Evolutionary conservation across 2,329 filamentous ascomycete species (phyloP), one percentile per base, ranked within the genome.

Genomic region (Xylariomycetidae sp.): DNA sequence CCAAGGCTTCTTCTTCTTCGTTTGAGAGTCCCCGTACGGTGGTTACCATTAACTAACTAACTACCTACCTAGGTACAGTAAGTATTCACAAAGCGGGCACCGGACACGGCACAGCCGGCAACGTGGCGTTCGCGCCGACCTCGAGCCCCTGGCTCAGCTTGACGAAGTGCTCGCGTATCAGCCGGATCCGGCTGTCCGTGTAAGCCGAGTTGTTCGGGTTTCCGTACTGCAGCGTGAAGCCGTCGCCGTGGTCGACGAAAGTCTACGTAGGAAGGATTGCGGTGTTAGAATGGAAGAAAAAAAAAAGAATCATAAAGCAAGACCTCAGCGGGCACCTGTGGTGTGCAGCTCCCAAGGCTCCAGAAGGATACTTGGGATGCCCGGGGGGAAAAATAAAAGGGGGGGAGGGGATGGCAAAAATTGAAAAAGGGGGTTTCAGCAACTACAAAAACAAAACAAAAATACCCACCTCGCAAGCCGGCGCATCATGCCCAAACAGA

Each of bases 171-270:
- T 67, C 56, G 17, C 64, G 48, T 16, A 69, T 61, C n/a, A 63
- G 55, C 38, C 57, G 49, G 18, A 67, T 66, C 35, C 62, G 54
- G 12, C 45, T 52, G 30, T 61, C 58, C 7, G 50, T 58, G 17
- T 57, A 47, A 2, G 46, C 52, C 15, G 64, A 56, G 38, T 69
- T 67, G 15, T 41, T 45, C 9, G 64, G 64, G 37, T 69, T 64
- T 25, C 56, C 57, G 43, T 69, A 71, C 28, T 69, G 64, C 42
- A 71, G 38, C 13, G 64, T 56, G 27, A 64, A 61, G 13, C 67
- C 64, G 42, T 72, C 68, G 20, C 41, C 54, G 37, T 71, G 66
- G 30, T 66, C 53, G 7, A 68, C 66, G 44, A 61, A 69, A 7
- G 48, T 56, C 60, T 65, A 20, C 25, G 25, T 14, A n/a, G n/a